Conservation (phyloP, 352 stramenopile genomes). For the Hyaloperonospora brassicae region DNA sequence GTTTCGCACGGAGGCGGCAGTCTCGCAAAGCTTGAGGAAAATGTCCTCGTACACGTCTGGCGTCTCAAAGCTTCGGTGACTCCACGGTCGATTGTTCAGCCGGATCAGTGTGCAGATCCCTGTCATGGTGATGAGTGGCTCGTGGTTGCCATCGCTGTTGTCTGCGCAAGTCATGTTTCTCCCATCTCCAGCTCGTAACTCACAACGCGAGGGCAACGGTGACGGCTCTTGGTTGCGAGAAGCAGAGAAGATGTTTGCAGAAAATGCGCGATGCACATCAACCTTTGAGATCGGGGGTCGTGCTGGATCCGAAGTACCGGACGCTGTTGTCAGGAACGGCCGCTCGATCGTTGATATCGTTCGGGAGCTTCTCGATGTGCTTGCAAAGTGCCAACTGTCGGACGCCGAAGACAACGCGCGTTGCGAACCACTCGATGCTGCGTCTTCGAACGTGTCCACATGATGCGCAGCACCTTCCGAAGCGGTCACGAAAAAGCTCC, state of each 20-base stretch:
- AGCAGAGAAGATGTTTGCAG: slow-evolving; percentile 13
- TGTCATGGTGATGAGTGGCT: slow-evolving; percentile 4
- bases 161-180: not conserved
- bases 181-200: not conserved
- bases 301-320: slow-evolving; percentile 10
- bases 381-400: slow-evolving; percentile 23
- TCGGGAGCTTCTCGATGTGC: slow-evolving; percentile 12
- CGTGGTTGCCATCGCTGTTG: slow-evolving; percentile 28
- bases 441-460: slow-evolving; percentile 7
- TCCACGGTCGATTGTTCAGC: slow-evolving; percentile 18
- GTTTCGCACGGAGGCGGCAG: slow-evolving; percentile 28
- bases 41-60: slow-evolving; percentile 45
- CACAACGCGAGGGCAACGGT: not conserved
- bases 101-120: not conserved
- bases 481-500: slow-evolving; percentile 5
- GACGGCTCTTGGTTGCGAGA: slow-evolving; percentile 3
- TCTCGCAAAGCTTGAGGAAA: slow-evolving; percentile 47
- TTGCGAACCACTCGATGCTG: slow-evolving; percentile 16
- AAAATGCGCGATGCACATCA: slow-evolving; percentile 14
- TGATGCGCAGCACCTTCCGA: slow-evolving; percentile 4
- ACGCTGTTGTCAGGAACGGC: not conserved
- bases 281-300: not conserved
- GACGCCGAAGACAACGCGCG: slow-evolving; percentile 12
- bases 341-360: slow-evolving; percentile 2
- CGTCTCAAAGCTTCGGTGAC: slow-evolving; percentile 24